Percentiles rank a stretch among this genome's conserved stretches.
Evolutionary conservation across 1,284 basidiomycete species (phyloP).

Genomic region (Cryptococcus jaspeensis): DNA sequence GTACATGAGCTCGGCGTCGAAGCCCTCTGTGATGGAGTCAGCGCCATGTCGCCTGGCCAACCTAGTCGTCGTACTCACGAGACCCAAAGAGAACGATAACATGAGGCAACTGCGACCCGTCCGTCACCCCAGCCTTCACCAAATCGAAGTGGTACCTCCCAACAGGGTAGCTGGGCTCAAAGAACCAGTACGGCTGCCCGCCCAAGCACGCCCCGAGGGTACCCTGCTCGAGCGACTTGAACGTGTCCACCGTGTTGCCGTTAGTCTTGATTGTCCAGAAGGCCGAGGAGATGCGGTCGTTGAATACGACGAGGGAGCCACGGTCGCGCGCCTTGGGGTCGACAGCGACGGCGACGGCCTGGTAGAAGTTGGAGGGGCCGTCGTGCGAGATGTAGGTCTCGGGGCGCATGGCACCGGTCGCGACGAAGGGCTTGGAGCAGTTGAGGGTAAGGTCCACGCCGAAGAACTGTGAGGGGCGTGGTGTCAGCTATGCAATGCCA

Average conservation of each 20-base stretch:
- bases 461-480: constrained; percentile 6
- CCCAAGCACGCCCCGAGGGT: constrained; percentile 31
- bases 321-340: constrained; percentile 25
- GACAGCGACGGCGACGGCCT: constrained; percentile 34
- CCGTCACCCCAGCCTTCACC: background rate
- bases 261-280: constrained; percentile 42
- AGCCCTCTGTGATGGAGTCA: constrained; percentile 6
- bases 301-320: constrained; percentile 39
- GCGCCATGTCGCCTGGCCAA: background rate
- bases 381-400: constrained; percentile 36
- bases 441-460: constrained; percentile 18
- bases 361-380: constrained; percentile 42
- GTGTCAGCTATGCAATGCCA: background rate
- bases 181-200: constrained; percentile 34
- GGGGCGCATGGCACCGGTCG: constrained; percentile 48
- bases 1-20: constrained; percentile 15
- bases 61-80: constrained; percentile 3
- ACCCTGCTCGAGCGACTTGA: constrained; percentile 39
- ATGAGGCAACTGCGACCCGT: constrained; percentile 7
- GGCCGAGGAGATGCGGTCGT: constrained; percentile 41
- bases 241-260: constrained; percentile 39
- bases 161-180: constrained; percentile 14
- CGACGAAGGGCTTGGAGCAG: constrained; percentile 39
- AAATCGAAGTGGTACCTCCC: constrained; percentile 13
- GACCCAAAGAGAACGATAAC: constrained; percentile 16